Evolutionary conservation across 2,329 filamentous ascomycete genomes (phyloP), one percentile per base, ranked within the genome.

Genomic region (Pseudofabraea citricarpa): DNA sequence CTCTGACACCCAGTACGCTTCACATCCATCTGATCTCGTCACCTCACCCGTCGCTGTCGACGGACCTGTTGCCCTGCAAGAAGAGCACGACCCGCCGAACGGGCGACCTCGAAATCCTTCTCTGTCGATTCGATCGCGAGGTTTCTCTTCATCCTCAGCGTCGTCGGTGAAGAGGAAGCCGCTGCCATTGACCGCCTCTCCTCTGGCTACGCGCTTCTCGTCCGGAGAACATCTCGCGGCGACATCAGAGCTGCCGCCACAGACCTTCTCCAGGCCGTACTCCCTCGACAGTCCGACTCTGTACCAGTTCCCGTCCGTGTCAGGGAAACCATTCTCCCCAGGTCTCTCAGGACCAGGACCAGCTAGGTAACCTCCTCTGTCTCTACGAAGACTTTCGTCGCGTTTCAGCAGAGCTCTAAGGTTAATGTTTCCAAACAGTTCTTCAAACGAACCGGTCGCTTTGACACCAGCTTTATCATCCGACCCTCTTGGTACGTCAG

Each of bases 241-340:
- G 27, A 63, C 56, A 38, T 60, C 65, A 41, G 66, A 70, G 46
- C 63, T 74, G 18, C 65, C 69, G 32, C 67, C 68, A 48, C 73
- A 75, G n/a, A 64, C 76, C 39, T 78, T 76, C 56, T 68, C 69
- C n/a, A 69, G 77, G 48, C 71, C 73, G 23, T 74, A 64, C 53
- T 74, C 76, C 12, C 60, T 79, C 43, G 77, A 82, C 60, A 81
- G 77, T 58, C 78, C 77, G 48, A 81, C 76, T 23, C 64, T 82
- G 38, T 81, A 82, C 71, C 75, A 79, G 56, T 79, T 77, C 54
- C 72, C 73, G 40, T 47, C 52, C 4, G 50, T 49, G 13, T 44
- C 40, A 49, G 51, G 18, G 35, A 32, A 43, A 20, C 51, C 49
- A 15, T 45, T 41, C 33, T 15, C 39, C 6, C 29, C 31, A n/a